Evolutionary conservation across 768 basidiomycete genomes (phyloP).

Genomic region (Tricholoma matsutake): DNA sequence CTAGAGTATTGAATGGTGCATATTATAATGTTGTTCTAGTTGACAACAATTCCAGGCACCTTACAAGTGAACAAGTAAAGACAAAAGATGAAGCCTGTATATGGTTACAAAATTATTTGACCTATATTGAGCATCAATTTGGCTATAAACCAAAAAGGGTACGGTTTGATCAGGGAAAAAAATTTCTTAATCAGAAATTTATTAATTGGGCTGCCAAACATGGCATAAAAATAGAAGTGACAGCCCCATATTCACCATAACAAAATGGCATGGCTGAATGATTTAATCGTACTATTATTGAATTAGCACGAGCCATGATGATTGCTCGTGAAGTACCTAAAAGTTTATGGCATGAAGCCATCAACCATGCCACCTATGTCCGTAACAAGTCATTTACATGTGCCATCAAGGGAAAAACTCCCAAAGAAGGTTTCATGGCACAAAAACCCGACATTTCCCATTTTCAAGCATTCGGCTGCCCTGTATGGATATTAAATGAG

Average conservation of each 20-base stretch:
- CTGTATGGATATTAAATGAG: no score
- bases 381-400: no score
- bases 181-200: background rate
- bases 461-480: background rate
- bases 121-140: background rate
- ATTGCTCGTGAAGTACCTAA: background rate
- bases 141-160: no score
- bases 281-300: background rate
- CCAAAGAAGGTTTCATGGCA: no score
- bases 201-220: background rate
- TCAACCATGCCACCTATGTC: no score
- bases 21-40: no score
- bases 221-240: background rate
- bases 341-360: no score
- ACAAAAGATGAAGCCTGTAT: no score
- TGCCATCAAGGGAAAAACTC: no score
- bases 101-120: background rate
- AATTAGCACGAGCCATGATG: background rate
- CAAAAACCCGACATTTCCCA: no score
- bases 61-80: background rate
- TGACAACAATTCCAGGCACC: background rate
- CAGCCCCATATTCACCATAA: background rate
- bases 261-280: background rate
- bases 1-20: no score
- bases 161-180: background rate